Base-by-base conservation (phyloP, 495 filamentous ascomycete species). In the Podospora australis region DNA sequence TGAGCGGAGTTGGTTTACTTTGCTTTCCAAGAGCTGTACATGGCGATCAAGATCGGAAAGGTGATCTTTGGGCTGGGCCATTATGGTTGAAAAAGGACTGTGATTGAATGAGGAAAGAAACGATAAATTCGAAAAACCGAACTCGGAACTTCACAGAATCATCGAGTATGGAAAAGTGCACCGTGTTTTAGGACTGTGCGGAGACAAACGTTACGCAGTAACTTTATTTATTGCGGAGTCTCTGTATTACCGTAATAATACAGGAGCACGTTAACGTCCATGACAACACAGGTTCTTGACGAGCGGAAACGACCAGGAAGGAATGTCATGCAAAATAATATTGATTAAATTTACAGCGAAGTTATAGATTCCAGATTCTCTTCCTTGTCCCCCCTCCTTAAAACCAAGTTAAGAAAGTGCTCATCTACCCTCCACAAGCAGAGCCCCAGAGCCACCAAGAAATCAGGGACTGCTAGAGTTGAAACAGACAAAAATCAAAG, bases 1-100 rank as follows among this genome's bases (percentile, higher is more conserved):
- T 54, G 86, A 76, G 17, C 78, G 77, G 8, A 96, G 81, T 56
- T 89, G 80, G 20, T 71, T 68, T 21, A 95, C 78, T 53, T 84
- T 88, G 11, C 77, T 77, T 64, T 95, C 87, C 20, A 96, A 79
- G 8, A 80, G 72, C 45, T 79, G 70, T 17, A 88, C 81, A 52
- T 87, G 88, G 44, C 78, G 78, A 58, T 96, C 89, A 10, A 96
- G 73, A 48, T 76, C 69, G 23, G 70, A 51, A 26, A 76, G 67
- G 41, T 70, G 73, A 38, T 78, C 72, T 45, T 66, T 71, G 22
- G 60, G 44, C 49, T 58, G 32, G 29, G 48, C 46, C 65, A 68
- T 68, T 39, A 28, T 45, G 44, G 38, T 8, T 7, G 14, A 19
- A 39, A 26, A 29, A 43, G 4, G 43, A 10, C 41, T 39, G 17